phyloP scores from a whole-genome alignment of 1,284 basidiomycete species.

The Sanghuangporus weigelae region DNA sequence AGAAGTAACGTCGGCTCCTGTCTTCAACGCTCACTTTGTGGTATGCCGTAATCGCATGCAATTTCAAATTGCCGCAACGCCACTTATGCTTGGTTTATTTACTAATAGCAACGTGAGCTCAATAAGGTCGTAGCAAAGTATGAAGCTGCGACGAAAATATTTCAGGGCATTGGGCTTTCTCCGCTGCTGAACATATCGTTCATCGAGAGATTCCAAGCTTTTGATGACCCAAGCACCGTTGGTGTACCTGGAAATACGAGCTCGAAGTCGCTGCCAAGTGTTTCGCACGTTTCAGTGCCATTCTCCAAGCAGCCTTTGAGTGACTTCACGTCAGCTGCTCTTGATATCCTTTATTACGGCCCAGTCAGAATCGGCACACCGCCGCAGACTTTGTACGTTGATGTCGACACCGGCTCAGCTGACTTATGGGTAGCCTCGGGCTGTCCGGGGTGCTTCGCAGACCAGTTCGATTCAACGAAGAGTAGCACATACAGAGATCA shows the following conservation, averaged over 20 bases:
- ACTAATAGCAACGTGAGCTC: constrained; percentile 27
- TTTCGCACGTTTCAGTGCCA: constrained; percentile 18
- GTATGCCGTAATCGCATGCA: constrained; percentile 1
- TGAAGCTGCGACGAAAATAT: constrained; percentile 28
- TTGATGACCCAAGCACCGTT: constrained; percentile 19
- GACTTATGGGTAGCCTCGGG: constrained; percentile 49
- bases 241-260: constrained; percentile 6
- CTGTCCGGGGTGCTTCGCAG: constrained; percentile 35
- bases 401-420: constrained; percentile 57
- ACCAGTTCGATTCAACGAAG: constrained; percentile 31
- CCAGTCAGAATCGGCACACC: constrained; percentile 42
- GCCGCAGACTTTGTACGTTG: constrained; percentile 38
- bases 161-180: constrained; percentile 32
- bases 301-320: constrained; percentile 29
- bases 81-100: neutral
- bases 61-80: neutral
- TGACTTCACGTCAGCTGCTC: constrained; percentile 32
- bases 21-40: constrained; percentile 15
- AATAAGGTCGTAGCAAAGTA: constrained; percentile 34
- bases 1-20: neutral
- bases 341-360: constrained; percentile 52
- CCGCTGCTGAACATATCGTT: constrained; percentile 27
- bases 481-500: constrained; percentile 39
- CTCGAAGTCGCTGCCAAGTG: constrained; percentile 10
- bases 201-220: constrained; percentile 24